Percentiles rank a stretch among this genome's conserved stretches.
Evolutionary conservation across 345 rosid species (phyloP).

Genomic region (Mercurialis annua): DNA sequence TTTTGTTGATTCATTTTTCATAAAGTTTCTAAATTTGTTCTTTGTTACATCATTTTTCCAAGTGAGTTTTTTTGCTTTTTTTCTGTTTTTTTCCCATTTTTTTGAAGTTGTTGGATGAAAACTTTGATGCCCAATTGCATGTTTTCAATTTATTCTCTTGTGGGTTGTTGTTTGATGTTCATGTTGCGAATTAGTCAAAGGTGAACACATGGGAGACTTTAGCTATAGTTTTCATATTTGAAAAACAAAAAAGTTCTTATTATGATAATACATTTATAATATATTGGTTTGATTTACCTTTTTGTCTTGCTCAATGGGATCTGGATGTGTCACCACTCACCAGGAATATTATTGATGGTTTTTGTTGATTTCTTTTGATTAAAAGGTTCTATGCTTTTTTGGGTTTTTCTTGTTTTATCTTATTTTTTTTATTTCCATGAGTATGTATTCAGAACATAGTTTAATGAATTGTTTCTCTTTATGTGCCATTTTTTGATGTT

Average conservation of each 20-base stretch:
- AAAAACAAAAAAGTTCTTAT: background rate
- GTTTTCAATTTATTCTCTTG: slow-evolving; percentile 4
- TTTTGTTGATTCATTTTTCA: background rate
- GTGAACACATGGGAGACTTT: slow-evolving; percentile 11
- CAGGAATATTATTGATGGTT: slow-evolving; percentile 4
- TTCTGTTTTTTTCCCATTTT: background rate
- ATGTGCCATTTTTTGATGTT: background rate
- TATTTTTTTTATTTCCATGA: background rate
- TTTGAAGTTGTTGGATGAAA: slow-evolving; percentile 26
- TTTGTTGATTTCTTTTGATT: background rate
- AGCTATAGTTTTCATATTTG: slow-evolving; percentile 8
- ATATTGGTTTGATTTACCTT: background rate
- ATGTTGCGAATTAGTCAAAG: slow-evolving; percentile 36
- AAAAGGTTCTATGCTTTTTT: background rate
- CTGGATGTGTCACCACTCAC: slow-evolving; percentile 2
- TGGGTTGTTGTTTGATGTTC: slow-evolving; percentile 5
- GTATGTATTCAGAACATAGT: background rate
- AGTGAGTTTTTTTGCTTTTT: slow-evolving; percentile 15
- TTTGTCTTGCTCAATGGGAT: slow-evolving; percentile 1
- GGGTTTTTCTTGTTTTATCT: background rate
- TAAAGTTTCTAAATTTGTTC: slow-evolving; percentile 6
- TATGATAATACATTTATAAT: background rate
- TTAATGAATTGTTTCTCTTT: background rate
- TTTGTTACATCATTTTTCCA: slow-evolving; percentile 1
- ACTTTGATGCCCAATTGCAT: slow-evolving; percentile 18